Base-by-base conservation (phyloP, 345 rosid species). In the Excoecaria agallocha region DNA sequence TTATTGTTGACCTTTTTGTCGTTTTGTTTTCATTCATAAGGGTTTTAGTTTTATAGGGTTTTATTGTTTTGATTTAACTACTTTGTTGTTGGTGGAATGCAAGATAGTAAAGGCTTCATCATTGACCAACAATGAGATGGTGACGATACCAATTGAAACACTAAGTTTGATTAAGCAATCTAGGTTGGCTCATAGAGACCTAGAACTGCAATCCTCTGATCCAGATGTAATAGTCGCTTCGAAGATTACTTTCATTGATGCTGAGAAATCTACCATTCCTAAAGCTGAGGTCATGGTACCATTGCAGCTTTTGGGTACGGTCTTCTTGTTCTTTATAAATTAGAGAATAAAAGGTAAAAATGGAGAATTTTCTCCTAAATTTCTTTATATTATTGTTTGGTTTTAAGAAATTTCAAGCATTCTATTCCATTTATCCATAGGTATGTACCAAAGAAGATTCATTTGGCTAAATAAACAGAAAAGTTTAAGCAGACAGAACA, bases 121-220 rank as follows among this genome's bases (percentile, higher is more conserved):
- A 0, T 85, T 88, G 55, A 83, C 86, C 43, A 82, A 84, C 22
- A 94, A 85, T 45, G 80, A 49, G 38, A 30, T 72, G 45, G 72
- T 35, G 48, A 66, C 43, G 54, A 35, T 84, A 51, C 80, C 86
- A 70, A 70, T 75, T 4, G 90, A 78, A 25, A 79, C 76, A 43
- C 78, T 78, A 38, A 80, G 74, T 48, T 81, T 81, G 46, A 85
- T 20, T 50, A 88, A 88, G 77, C 89, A 86, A 73, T 82, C 91
- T 37, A 87, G 82, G 75, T 78, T 82, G 69, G 86, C 84, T 69
- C 83, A 89, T 71, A 82, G 81, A n/a, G 88, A 83, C 25, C 77
- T 84, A 43, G 96, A 89, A 72, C 84, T 84, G 51, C 85, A 81
- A 74, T 87, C 93, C 20, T 85, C 92, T 81, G 96, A 89, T 93